Conservation (phyloP, 768 basidiomycete species). For the Strobilomyces dryophilus region DNA sequence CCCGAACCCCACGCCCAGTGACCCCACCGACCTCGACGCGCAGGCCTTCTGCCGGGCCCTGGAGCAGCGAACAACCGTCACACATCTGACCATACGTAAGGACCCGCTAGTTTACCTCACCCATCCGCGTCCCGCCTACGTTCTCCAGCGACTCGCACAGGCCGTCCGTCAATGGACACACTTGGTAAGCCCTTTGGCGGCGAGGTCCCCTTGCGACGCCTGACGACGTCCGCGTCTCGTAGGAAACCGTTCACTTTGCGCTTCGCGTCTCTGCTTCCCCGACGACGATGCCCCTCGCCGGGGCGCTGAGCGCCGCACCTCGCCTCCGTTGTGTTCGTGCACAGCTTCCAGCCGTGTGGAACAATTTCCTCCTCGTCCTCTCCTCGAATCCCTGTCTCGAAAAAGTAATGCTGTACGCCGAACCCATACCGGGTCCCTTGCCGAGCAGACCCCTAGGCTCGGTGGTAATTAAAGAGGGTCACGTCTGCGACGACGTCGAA, state of each 20-base stretch:
- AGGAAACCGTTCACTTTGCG: conserved; percentile 53
- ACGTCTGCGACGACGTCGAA: conserved; percentile 13
- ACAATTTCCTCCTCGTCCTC: conserved; percentile 46
- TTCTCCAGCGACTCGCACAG: conserved; percentile 44
- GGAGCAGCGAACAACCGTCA: conserved; percentile 32
- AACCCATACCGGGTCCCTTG: conserved; percentile 17
- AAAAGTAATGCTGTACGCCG: conserved; percentile 38
- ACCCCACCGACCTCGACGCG: conserved; percentile 15
- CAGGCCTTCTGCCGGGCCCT: conserved; percentile 42
- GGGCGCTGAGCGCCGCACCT: conserved; percentile 38
- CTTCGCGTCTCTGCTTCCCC: conserved; percentile 49
- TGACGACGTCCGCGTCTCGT: conserved; percentile 1
- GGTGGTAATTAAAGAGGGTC: conserved; percentile 12
- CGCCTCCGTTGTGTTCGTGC: conserved; percentile 48
- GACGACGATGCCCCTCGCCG: conserved; percentile 25
- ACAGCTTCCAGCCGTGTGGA: conserved; percentile 57
- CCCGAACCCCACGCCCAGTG: neutral
- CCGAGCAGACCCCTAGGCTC: conserved; percentile 2
- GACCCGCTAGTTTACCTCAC: conserved; percentile 50
- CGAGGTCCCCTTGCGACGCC: neutral
- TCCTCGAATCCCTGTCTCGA: conserved; percentile 46
- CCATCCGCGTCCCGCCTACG: conserved; percentile 39
- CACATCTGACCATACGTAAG: conserved; percentile 52
- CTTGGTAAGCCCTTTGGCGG: conserved; percentile 40
- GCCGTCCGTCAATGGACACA: conserved; percentile 41